These are phyloP conservation scores for Phytophthora agathidicida DNA, from an alignment of 352 stramenopile genomes.

Conservation along the genomic window DNA sequence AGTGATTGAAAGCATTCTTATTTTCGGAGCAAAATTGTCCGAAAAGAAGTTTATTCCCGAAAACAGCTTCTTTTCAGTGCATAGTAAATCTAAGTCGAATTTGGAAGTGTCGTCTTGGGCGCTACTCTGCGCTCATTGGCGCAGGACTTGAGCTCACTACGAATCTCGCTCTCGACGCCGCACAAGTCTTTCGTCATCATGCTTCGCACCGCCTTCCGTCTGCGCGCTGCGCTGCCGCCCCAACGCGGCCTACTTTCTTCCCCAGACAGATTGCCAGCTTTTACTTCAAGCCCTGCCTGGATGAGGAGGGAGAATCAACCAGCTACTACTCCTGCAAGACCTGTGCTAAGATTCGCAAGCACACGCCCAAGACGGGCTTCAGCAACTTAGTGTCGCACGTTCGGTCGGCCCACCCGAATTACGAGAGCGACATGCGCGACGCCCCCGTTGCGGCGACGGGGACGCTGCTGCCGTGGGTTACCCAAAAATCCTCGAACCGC, in stretches of 20 bases:
- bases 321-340: constrained; percentile 5
- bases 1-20: too few relatives aligned
- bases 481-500: constrained; percentile 1
- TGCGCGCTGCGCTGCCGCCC: neutral
- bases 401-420: neutral
- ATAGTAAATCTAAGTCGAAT: too few relatives aligned
- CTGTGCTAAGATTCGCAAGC: constrained; percentile 1
- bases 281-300: constrained; percentile 3
- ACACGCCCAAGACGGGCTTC: constrained; percentile 2
- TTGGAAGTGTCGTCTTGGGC: too few relatives aligned
- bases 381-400: constrained; percentile 8
- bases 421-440: constrained; percentile 1
- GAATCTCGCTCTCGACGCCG: too few relatives aligned
- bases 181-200: too few relatives aligned
- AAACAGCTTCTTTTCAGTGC: too few relatives aligned
- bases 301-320: neutral
- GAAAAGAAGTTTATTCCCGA: too few relatives aligned
- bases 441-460: neutral
- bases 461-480: neutral
- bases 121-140: too few relatives aligned
- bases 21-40: constrained; percentile 2
- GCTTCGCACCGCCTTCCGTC: too few relatives aligned
- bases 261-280: neutral
- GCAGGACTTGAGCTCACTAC: too few relatives aligned
- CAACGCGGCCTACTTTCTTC: neutral